These are phyloP conservation scores for Penicillium sp. DNA, from an alignment of 2,329 filamentous ascomycete genomes.

Conservation along the genomic window DNA sequence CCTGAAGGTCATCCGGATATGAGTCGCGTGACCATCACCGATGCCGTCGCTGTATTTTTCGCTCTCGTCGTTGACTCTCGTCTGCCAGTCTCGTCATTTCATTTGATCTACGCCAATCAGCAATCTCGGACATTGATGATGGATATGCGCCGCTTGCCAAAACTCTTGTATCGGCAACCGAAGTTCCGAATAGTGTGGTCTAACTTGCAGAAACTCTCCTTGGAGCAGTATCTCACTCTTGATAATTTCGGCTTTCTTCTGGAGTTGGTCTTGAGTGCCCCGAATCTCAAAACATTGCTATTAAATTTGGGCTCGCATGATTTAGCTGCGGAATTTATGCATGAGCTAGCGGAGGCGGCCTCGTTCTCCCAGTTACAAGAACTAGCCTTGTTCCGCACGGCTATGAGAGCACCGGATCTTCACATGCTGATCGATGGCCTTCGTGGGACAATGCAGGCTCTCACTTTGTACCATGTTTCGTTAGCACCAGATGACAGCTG, in stretches of 20 bases:
- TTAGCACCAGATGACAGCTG: slow-evolving; percentile 16
- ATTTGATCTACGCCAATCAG: slow-evolving; percentile 23
- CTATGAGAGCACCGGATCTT: slow-evolving; percentile 15
- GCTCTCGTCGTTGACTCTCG: slow-evolving; percentile 19
- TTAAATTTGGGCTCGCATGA: slow-evolving; percentile 24
- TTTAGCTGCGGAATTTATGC: slow-evolving; percentile 23
- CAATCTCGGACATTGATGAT: slow-evolving; percentile 23
- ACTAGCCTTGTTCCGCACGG: slow-evolving; percentile 22
- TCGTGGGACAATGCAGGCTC: slow-evolving; percentile 8
- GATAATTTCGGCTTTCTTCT: slow-evolving; percentile 26
- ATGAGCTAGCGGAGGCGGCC: slow-evolving; percentile 22
- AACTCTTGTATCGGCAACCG: slow-evolving; percentile 25
- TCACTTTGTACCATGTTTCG: slow-evolving; percentile 22
- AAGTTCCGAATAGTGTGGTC: slow-evolving; percentile 20
- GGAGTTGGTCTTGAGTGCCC: slow-evolving; percentile 23
- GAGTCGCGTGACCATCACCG: slow-evolving; percentile 22
- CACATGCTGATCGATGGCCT: slow-evolving; percentile 11
- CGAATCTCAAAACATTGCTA: slow-evolving; percentile 19
- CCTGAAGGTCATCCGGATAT: slow-evolving; percentile 26
- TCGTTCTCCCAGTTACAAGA: slow-evolving; percentile 16
- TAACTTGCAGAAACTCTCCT: slow-evolving; percentile 20
- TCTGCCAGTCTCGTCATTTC: slow-evolving; percentile 20
- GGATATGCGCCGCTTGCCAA: slow-evolving; percentile 28
- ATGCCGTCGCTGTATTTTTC: slow-evolving; percentile 25
- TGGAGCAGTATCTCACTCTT: slow-evolving; percentile 26